Percentiles rank a stretch among this genome's conserved stretches.
These are phyloP conservation scores for Aspergillus asperescens DNA, from an alignment of 495 filamentous ascomycete species.

Conservation along the genomic window DNA sequence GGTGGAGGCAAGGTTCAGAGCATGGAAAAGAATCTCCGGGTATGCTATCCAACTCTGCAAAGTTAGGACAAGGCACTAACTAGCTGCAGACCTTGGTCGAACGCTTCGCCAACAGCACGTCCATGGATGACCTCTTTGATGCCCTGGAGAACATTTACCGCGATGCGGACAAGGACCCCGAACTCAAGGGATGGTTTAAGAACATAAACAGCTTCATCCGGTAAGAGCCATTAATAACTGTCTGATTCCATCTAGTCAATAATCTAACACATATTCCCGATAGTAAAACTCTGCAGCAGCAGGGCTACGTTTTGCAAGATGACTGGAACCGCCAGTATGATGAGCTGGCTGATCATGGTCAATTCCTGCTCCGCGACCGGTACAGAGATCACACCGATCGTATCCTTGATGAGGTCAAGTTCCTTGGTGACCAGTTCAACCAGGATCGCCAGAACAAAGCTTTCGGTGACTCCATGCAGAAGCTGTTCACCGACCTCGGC, in stretches of 20 bases:
- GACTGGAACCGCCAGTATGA: conserved; percentile 79
- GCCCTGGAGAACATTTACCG: conserved; percentile 81
- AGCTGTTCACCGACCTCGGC: conserved; percentile 83
- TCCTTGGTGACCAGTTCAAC: conserved; percentile 83
- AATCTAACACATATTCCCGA: conserved; percentile 8
- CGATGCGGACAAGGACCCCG: conserved; percentile 86
- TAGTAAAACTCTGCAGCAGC: conserved; percentile 71
- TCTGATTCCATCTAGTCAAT: background rate
- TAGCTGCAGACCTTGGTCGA: conserved; percentile 71
- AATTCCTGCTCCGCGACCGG: conserved; percentile 81
- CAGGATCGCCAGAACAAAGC: conserved; percentile 77
- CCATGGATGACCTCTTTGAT: conserved; percentile 76
- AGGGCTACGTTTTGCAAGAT: conserved; percentile 87
- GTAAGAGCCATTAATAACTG: conserved; percentile 16
- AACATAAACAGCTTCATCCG: conserved; percentile 70
- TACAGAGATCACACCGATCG: conserved; percentile 86
- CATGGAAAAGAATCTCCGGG: conserved; percentile 78
- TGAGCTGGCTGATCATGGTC: conserved; percentile 75
- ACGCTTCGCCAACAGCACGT: conserved; percentile 93
- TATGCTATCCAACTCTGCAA: conserved; percentile 27
- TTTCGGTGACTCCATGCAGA: conserved; percentile 69
- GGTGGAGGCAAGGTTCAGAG: conserved; percentile 52
- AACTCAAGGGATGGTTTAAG: conserved; percentile 88
- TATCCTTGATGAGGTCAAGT: conserved; percentile 84
- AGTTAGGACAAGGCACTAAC: conserved; percentile 34